Percentiles rank a stretch among this genome's conserved stretches.
Conservation (phyloP, 352 stramenopile genomes). For the Phytophthora capsici region DNA sequence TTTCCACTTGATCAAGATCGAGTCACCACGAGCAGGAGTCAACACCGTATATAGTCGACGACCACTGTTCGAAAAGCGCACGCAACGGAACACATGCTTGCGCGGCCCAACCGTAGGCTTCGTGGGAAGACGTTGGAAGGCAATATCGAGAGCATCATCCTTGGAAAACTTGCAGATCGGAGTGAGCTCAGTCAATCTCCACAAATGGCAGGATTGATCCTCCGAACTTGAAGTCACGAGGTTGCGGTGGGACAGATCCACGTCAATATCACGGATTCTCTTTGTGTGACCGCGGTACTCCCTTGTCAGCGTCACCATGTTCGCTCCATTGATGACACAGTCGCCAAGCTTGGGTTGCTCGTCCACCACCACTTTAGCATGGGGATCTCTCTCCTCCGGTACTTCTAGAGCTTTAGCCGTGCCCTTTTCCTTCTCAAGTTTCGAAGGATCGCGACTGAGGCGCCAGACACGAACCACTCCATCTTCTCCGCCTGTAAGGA, state of each 20-base stretch:
- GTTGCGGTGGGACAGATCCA: slow-evolving; percentile 83
- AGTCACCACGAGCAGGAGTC: slow-evolving; percentile 75
- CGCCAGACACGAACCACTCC: slow-evolving; percentile 80
- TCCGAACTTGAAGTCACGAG: slow-evolving; percentile 79
- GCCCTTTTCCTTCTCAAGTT: slow-evolving; percentile 48
- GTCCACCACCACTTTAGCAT: slow-evolving; percentile 26
- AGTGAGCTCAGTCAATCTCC: slow-evolving; percentile 72
- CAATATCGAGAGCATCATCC: slow-evolving; percentile 75
- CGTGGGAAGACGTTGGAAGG: slow-evolving; percentile 54
- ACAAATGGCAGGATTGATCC: slow-evolving; percentile 82
- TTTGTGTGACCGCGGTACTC: slow-evolving; percentile 83
- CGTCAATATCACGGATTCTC: slow-evolving; percentile 82
- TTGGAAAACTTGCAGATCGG: slow-evolving; percentile 78
- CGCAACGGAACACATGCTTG: slow-evolving; percentile 87
- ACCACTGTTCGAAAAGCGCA: slow-evolving; percentile 74
- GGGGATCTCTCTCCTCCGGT: slow-evolving; percentile 22
- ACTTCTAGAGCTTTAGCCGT: slow-evolving; percentile 49
- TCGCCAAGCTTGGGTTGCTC: slow-evolving; percentile 66
- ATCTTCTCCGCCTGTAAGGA: slow-evolving; percentile 86
- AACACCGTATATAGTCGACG: slow-evolving; percentile 77
- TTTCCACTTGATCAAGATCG: slow-evolving; percentile 84
- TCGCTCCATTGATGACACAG: slow-evolving; percentile 49
- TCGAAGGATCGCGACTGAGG: slow-evolving; percentile 57
- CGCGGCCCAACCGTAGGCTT: slow-evolving; percentile 48
- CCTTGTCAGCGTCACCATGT: slow-evolving; percentile 69